Conservation (phyloP, 768 basidiomycete species). For the Podaxis pistillaris region DNA sequence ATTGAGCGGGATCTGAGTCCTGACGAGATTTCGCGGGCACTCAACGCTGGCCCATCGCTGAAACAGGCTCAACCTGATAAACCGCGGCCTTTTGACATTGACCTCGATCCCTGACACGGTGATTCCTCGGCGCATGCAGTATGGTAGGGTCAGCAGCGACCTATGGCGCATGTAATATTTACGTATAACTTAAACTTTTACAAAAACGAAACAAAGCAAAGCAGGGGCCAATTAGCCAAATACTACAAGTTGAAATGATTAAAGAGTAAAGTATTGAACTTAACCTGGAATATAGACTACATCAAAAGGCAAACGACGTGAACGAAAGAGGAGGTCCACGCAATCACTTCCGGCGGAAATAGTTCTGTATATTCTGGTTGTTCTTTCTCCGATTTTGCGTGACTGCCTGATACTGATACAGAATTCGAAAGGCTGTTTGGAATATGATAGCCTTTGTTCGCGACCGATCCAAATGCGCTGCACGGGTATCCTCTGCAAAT, state of each 20-base stretch:
- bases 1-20: conserved; percentile 59
- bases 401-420: conserved; percentile 48
- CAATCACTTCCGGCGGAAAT: conserved; percentile 2
- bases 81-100: conserved; percentile 37
- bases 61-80: background rate
- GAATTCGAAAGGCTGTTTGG: conserved; percentile 57
- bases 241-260: background rate
- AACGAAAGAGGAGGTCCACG: background rate
- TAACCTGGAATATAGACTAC: background rate
- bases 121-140: background rate
- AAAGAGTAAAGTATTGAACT: background rate
- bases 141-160: background rate
- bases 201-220: background rate
- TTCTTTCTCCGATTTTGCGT: conserved; percentile 14
- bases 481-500: conserved; percentile 63
- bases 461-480: conserved; percentile 74
- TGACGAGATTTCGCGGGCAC: background rate
- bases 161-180: background rate
- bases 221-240: background rate
- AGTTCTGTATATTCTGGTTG: conserved; percentile 6
- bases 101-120: conserved; percentile 33
- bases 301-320: background rate
- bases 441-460: conserved; percentile 70
- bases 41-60: background rate
- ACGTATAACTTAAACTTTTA: background rate